Base-by-base conservation (phyloP, 768 basidiomycete genomes). In the Pisolithus tinctorius region DNA sequence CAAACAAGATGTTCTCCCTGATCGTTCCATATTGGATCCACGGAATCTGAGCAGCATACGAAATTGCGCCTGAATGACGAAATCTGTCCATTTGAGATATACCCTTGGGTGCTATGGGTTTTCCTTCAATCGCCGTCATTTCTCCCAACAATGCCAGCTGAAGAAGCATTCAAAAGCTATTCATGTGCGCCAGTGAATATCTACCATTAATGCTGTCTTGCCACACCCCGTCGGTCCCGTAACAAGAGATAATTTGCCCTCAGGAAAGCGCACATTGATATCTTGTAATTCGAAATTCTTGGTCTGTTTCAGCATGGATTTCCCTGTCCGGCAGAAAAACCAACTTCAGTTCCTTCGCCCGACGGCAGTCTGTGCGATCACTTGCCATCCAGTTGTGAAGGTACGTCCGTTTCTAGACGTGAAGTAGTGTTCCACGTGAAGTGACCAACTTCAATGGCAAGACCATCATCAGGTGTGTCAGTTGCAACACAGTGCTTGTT, bases 1-100 rank as follows among this genome's bases (percentile, higher is more conserved):
- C 88, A 63, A 92, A 92, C 9, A 88, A 67, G 60, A 93, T 88
- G 61, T 93, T 92, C 38, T 85, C 84, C 56, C 77, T 81, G 64
- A 92, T 88, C 0, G 86, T 84, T 43, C 83, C 81, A 58, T 86
- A 82, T 14, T 79, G 73, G 48, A 86, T 64, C 83, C 83, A 87
- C 0, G 83, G 82, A 1, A 80, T 76, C 59, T 92, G 88, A 0
- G 85, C 78, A 14, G 83, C 83, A 57, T 88, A 90, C 0, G 86
- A 83, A 10, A 89, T 77, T 2, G 79, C 58, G 20, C 20, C 20
- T 20, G 20, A 20, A 20, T 20, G 20, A 20, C 20, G 20, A 20
- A 53, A 80, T 20, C 20, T 20, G 80, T 66, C 75, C 69, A 7
- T 68, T 73, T 20, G 20, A 13, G 77, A 76, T 0, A 79, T 66